Base-by-base conservation (phyloP, 345 rosid genomes). In the Citrus reticulata region DNA sequence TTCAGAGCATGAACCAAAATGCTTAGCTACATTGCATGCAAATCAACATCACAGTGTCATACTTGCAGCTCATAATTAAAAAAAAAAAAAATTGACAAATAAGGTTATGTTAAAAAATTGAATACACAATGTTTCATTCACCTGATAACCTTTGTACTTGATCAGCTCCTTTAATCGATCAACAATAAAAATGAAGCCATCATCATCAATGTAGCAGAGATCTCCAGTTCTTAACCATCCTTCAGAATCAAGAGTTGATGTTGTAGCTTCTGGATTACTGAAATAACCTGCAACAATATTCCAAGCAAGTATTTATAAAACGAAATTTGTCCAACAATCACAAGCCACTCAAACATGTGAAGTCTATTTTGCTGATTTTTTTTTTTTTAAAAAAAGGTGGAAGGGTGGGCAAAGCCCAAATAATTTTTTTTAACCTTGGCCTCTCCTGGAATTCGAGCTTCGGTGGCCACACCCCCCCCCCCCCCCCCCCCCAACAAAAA, bases 221-320 rank as follows among this genome's bases (percentile, higher is more conserved):
- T 94, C 98, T 32, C 99, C 99, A n/a, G 99, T 96, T 81, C 90
- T 93, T 67, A 96, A 78, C 98, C 99, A 96, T 80, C 97, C 99
- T 46, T 91, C 90, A 0, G 93, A 88, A 83, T 90, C 94, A 67
- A 96, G 79, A 29, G 98, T 91, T 4, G 91, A 87, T 30, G 89
- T 76, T 32, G 98, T 96, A 5, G 98, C 97, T 81, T 94, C 95
- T 30, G 82, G 78, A 70, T 96, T 94, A 39, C 90, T 80, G 10
- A 92, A 94, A 79, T 96, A 96, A 68, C 99, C 98, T 94, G 77
- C 81, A 37, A 40, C 35, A 77, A 40, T 16, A 42, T 7, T 7
- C 22, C 3, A 61, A 37, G 5, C 14, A 25, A n/a, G 70, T 63
- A 67, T 51, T 71, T 7, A 69, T 69, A 4, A 16, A 49, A 68